Percentiles rank a stretch among this genome's conserved stretches.
phyloP scores from a whole-genome alignment of 768 basidiomycete genomes.

The Mycena vulgaris region DNA sequence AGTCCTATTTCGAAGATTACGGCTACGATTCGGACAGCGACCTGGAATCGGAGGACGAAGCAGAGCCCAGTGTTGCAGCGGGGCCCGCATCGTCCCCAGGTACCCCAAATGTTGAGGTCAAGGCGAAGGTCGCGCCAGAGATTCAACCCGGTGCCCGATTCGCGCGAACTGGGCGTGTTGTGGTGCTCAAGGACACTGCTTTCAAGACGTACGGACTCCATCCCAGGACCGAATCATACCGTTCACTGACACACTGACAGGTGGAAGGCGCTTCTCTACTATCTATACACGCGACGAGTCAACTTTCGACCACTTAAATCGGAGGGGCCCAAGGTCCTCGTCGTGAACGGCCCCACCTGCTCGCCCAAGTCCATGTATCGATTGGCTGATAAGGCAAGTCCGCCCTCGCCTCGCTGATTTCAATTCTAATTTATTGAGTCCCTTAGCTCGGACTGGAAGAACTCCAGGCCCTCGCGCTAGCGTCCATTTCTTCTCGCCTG shows the following conservation, averaged over 20 bases:
- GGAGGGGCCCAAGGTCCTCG: not conserved
- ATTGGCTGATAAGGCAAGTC: slow-evolving; percentile 12
- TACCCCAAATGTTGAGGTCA: not conserved
- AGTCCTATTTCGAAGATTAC: not conserved
- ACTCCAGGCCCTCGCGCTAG: slow-evolving; percentile 39
- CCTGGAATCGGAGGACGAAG: slow-evolving; percentile 18
- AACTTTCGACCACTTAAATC: not conserved
- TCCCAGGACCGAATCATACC: no score
- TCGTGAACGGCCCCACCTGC: not conserved
- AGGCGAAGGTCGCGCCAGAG: not conserved
- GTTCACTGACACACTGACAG: not conserved
- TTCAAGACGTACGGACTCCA: slow-evolving; percentile 4
- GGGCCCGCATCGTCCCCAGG: not conserved
- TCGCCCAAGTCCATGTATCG: slow-evolving; percentile 23
- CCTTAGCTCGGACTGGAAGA: slow-evolving; percentile 38
- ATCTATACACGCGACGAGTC: slow-evolving; percentile 16
- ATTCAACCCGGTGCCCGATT: not conserved
- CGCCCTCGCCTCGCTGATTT: no score
- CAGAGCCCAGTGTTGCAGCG: not conserved
- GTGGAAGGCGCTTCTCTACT: slow-evolving; percentile 12
- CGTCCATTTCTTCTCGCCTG: slow-evolving; percentile 36
- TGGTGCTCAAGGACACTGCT: slow-evolving; percentile 2
- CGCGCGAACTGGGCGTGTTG: slow-evolving; percentile 1
- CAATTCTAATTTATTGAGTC: no score
- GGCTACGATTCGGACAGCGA: slow-evolving; percentile 29